A percentile compares a stretch with the other conserved stretches of the same genome.
phyloP scores from a whole-genome alignment of 805 yeast genomes.

The Monosporozyma siamensis region DNA sequence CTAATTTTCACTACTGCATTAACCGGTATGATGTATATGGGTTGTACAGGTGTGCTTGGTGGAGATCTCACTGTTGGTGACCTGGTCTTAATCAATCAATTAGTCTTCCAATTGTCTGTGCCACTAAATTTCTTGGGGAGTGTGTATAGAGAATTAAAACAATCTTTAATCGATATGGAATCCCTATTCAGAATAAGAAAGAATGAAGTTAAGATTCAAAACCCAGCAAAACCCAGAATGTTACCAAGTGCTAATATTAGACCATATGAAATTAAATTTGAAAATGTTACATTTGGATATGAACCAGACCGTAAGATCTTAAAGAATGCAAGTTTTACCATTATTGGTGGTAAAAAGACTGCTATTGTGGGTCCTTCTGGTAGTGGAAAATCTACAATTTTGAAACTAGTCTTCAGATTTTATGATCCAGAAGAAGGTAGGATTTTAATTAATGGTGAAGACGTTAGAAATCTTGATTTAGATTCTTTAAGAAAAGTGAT shows the following conservation, averaged over 20 bases:
- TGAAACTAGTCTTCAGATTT: conserved; percentile 77
- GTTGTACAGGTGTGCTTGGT: conserved; percentile 81
- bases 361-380: conserved; percentile 98
- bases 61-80: conserved; percentile 89
- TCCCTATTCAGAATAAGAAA: conserved; percentile 78
- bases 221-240: conserved; percentile 52
- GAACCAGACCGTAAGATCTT: conserved; percentile 83
- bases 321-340: conserved; percentile 67
- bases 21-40: conserved; percentile 97
- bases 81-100: conserved; percentile 84
- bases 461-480: conserved; percentile 62
- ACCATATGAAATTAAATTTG: conserved; percentile 77
- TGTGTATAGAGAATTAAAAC: conserved; percentile 90
- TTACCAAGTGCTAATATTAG: conserved; percentile 23
- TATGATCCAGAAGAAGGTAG: conserved; percentile 76
- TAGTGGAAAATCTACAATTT: conserved; percentile 85
- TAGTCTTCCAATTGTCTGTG: conserved; percentile 90
- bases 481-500: conserved; percentile 64
- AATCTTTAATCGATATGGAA: conserved; percentile 92
- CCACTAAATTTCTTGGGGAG: conserved; percentile 93
- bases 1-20: conserved; percentile 77
- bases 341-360: conserved; percentile 84
- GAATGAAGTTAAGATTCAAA: conserved; percentile 56
- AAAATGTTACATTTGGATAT: conserved; percentile 88
- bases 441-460: conserved; percentile 81